A percentile compares a stretch with the other conserved stretches of the same genome.
Conservation (phyloP, 371 early-diverging fungal species). For the Chytridium lagenaria region DNA sequence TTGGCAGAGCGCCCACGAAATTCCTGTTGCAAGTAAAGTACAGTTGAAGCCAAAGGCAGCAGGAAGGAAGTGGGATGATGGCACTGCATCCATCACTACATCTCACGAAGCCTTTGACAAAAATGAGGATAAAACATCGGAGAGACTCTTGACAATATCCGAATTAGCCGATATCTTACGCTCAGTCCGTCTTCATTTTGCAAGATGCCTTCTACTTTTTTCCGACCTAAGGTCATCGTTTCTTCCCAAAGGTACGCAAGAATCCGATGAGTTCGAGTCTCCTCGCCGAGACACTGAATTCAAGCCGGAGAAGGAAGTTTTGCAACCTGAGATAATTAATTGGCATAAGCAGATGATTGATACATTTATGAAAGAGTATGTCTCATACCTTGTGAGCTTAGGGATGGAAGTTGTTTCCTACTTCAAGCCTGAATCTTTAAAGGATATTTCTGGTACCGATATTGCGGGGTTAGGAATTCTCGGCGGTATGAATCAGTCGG, state of each 20-base stretch:
- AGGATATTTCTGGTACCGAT: neutral
- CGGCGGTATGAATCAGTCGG: neutral
- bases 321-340: slow-evolving; percentile 4
- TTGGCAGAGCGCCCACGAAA: neutral
- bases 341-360: slow-evolving; percentile 70
- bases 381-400: slow-evolving; percentile 68
- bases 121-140: neutral
- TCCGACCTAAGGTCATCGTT: slow-evolving; percentile 32
- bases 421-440: slow-evolving; percentile 1
- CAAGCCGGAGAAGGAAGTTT: slow-evolving; percentile 1
- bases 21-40: neutral
- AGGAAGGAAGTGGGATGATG: slow-evolving; percentile 15
- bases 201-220: slow-evolving; percentile 45
- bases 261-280: neutral
- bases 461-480: neutral
- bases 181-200: slow-evolving; percentile 46
- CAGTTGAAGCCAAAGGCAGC: slow-evolving; percentile 6
- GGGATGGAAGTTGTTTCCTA: slow-evolving; percentile 70
- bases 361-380: slow-evolving; percentile 69
- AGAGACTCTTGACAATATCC: slow-evolving; percentile 10
- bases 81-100: neutral
- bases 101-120: slow-evolving; percentile 5
- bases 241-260: neutral
- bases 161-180: slow-evolving; percentile 45
- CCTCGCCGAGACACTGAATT: neutral